A percentile compares a stretch with the other conserved stretches of the same genome.
These are phyloP conservation scores for Russula emetica DNA, from an alignment of 768 basidiomycete genomes.

Conservation along the genomic window DNA sequence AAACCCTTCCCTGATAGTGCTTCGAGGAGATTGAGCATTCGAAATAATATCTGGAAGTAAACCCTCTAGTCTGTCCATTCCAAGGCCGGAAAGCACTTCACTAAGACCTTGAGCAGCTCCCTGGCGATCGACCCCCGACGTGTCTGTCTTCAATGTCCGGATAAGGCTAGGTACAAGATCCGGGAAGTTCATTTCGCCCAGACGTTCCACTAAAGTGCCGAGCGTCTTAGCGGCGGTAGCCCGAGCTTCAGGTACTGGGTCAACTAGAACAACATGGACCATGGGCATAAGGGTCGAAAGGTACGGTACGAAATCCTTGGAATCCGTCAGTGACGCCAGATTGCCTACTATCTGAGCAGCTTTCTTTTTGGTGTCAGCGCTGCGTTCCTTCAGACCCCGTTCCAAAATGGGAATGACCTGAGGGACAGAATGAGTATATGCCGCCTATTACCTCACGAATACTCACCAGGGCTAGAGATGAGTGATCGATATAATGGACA, in stretches of 20 bases:
- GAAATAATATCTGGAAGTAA: conserved; percentile 90
- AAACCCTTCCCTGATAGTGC: conserved; percentile 95
- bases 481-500: conserved; percentile 96
- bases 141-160: conserved; percentile 84
- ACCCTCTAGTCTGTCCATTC: conserved; percentile 95
- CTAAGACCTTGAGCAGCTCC: conserved; percentile 96
- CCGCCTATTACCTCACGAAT: background rate
- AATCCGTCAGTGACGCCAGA: conserved; percentile 81
- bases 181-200: conserved; percentile 94
- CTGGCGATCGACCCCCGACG: conserved; percentile 93
- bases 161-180: conserved; percentile 89
- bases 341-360: conserved; percentile 98
- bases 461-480: conserved; percentile 85
- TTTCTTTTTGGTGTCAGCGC: conserved; percentile 92
- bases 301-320: conserved; percentile 93
- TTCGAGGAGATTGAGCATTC: conserved; percentile 82
- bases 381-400: conserved; percentile 84
- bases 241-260: conserved; percentile 96
- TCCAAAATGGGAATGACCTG: conserved; percentile 95
- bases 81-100: conserved; percentile 91
- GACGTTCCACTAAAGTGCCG: conserved; percentile 91
- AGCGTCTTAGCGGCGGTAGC: conserved; percentile 96
- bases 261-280: conserved; percentile 88
- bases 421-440: conserved; percentile 9
- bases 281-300: conserved; percentile 83